phyloP scores from a whole-genome alignment of 805 yeast genomes.

The Myxozyma neglecta region DNA sequence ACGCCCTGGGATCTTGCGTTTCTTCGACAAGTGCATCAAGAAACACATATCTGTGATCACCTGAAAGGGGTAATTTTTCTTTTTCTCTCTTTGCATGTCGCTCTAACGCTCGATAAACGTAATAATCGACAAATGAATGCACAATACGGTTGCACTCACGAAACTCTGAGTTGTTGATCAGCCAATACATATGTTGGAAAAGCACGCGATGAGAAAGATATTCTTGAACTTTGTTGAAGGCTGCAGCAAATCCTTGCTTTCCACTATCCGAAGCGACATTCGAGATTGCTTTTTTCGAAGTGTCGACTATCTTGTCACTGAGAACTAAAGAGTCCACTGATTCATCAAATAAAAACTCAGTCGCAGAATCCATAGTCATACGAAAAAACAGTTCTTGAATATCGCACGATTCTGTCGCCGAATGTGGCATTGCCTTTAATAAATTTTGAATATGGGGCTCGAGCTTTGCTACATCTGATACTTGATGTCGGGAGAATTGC shows the following conservation, averaged over 20 bases:
- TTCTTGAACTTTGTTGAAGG: constrained; percentile 34
- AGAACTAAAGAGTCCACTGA: constrained; percentile 34
- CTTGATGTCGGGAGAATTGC: constrained; percentile 40
- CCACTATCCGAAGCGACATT: constrained; percentile 20
- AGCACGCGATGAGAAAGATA: constrained; percentile 27
- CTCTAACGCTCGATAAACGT: constrained; percentile 44
- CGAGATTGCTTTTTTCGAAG: neutral
- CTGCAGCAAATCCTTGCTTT: constrained; percentile 31
- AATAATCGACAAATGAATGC: constrained; percentile 44
- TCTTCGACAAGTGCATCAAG: constrained; percentile 51
- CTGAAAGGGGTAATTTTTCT: constrained; percentile 28
- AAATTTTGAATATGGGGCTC: constrained; percentile 37
- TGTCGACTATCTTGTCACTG: constrained; percentile 1
- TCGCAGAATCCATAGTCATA: constrained; percentile 41
- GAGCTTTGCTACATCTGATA: constrained; percentile 35
- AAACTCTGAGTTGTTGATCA: constrained; percentile 37
- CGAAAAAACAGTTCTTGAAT: constrained; percentile 37
- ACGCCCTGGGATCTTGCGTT: constrained; percentile 49
- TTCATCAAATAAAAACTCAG: constrained; percentile 42
- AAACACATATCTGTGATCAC: constrained; percentile 44
- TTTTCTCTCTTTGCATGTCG: constrained; percentile 35
- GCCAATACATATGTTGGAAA: constrained; percentile 32
- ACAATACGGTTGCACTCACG: constrained; percentile 39
- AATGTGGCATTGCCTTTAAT: constrained; percentile 19
- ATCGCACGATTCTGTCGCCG: constrained; percentile 32